Conservation (phyloP, 2,329 filamentous ascomycete species). For the Paraphoma sp. region DNA sequence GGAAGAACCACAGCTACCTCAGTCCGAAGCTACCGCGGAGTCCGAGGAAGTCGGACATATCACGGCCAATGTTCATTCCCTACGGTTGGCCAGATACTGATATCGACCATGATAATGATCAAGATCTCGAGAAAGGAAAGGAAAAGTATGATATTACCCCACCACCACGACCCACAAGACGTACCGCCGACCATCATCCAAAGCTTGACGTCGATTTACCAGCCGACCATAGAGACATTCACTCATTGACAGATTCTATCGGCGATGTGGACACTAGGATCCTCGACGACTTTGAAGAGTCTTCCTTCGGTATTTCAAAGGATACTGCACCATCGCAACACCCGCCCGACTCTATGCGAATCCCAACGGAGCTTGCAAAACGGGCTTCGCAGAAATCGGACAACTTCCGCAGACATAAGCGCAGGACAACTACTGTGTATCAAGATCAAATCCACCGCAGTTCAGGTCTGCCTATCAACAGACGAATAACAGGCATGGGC, state of each 20-base stretch:
- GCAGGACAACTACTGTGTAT: conserved; percentile 31
- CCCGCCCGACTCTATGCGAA: conserved; percentile 53
- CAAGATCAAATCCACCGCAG: conserved; percentile 32
- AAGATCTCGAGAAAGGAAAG: conserved; percentile 49
- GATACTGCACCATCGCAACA: conserved; percentile 45
- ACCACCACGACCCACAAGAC: conserved; percentile 9
- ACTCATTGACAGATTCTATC: conserved; percentile 49
- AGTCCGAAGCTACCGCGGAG: conserved; percentile 27
- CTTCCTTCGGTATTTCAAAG: conserved; percentile 45
- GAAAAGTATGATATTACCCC: conserved; percentile 17
- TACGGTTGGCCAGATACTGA: conserved; percentile 33
- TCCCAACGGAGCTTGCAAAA: conserved; percentile 49
- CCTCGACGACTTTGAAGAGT: conserved; percentile 47
- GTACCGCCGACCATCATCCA: conserved; percentile 45
- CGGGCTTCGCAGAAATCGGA: conserved; percentile 40
- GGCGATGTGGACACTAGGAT: conserved; percentile 48
- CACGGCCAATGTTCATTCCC: conserved; percentile 47
- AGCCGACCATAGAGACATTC: conserved; percentile 30
- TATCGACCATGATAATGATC: conserved; percentile 5
- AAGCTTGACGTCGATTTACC: conserved; percentile 46
- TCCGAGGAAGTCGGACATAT: conserved; percentile 47
- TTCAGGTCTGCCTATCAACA: conserved; percentile 37
- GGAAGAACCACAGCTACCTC: conserved; percentile 27
- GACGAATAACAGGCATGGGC: conserved; percentile 38
- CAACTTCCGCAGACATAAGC: conserved; percentile 37